Base-by-base conservation (phyloP, 257 asterid genomes). In the Cynanchum wilfordii region DNA sequence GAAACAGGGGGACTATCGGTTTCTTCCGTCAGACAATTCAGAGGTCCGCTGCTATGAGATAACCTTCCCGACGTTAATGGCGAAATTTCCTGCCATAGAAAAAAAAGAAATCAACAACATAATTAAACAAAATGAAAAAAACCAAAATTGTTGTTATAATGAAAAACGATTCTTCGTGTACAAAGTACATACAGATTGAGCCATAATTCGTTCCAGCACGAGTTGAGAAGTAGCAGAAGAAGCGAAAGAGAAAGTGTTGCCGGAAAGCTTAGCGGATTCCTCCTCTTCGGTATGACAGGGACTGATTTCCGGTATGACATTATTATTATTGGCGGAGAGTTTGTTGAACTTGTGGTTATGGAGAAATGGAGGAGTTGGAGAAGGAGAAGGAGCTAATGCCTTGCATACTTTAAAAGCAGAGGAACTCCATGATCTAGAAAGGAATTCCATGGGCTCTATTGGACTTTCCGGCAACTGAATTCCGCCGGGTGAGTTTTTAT, bases 191-290 rank as follows among this genome's bases (percentile, higher is more conserved):
- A 95, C 99, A 0, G 99, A 90, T 68, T 92, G 99, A 66, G 98
- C 88, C 98, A 95, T 95, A 58, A 95, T 95, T 30, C 99, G 96
- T 78, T 95, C 98, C 25, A 95, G 95, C 38, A 92, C 91, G 2
- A 95, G 98, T 79, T 95, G 99, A n/a, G 97, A 95, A 74, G 99
- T 95, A 0, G 97, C 92, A 0, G 98, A 86, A 40, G 98, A 95
- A 76, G 98, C 98, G 17, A 95, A 95, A 2, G 97, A 89, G 80
- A 95, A 95, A 0, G 97, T 88, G 67, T 92, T 90, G 1, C 99
- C 97, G 1, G 97, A 82, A 42, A 95, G 90, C 78, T 87, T 90
- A 0, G 94, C 83, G 9, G 87, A 68, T 9, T 80, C 87, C 7
- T 85, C 87, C 8, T 86, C 92, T 65, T 85, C 97, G 66, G 76